Percentiles rank a stretch among this genome's conserved stretches.
Evolutionary conservation across 2,329 filamentous ascomycete genomes (phyloP).

Genomic region (Fusarium chuoi): DNA sequence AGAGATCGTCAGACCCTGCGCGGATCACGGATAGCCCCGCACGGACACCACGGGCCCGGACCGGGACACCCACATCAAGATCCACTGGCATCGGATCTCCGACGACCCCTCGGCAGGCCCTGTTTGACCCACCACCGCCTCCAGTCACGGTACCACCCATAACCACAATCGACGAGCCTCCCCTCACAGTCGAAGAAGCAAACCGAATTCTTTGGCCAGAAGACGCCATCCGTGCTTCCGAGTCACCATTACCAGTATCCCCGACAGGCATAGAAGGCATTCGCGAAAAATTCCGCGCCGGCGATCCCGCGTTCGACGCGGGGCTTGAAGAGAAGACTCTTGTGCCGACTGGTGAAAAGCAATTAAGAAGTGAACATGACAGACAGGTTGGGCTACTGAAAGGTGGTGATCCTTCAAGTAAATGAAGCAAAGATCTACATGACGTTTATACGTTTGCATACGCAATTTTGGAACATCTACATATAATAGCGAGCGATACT

Average conservation of each 20-base stretch:
- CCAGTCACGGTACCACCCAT: neutral
- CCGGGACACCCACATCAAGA: constrained; percentile 35
- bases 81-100: constrained; percentile 31
- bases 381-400: constrained; percentile 41
- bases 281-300: constrained; percentile 54
- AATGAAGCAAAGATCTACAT: constrained; percentile 22
- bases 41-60: constrained; percentile 27
- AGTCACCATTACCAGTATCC: neutral
- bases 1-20: constrained; percentile 25
- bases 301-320: constrained; percentile 48
- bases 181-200: constrained; percentile 55
- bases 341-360: constrained; percentile 48
- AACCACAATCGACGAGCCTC: constrained; percentile 44
- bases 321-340: constrained; percentile 54
- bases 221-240: constrained; percentile 30
- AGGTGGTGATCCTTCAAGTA: constrained; percentile 24
- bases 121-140: constrained; percentile 8
- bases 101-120: constrained; percentile 33
- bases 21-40: constrained; percentile 33
- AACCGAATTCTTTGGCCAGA: constrained; percentile 54
- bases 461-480: neutral
- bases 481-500: constrained; percentile 5
- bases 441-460: neutral
- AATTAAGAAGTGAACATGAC: constrained; percentile 49
- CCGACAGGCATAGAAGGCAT: constrained; percentile 39